Evolutionary conservation across 306 rosid genomes (phyloP).

Genomic region (Lathyrus oleraceus): DNA sequence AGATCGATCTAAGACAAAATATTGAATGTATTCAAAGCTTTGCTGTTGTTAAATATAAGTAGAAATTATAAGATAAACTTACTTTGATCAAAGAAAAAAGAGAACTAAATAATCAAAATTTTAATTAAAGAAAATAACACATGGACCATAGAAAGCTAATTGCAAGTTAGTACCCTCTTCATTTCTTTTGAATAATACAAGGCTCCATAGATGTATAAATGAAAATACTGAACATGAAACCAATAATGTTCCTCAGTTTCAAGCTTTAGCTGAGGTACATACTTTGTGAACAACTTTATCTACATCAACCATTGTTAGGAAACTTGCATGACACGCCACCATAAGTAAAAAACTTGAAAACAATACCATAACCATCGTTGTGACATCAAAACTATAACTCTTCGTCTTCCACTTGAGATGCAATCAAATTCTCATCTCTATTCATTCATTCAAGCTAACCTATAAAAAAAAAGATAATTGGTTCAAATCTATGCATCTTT

Average conservation of each 20-base stretch:
- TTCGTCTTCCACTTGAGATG: conserved; percentile 30
- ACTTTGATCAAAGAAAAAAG: too few species aligned
- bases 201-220: background rate
- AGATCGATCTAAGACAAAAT: too few species aligned
- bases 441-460: conserved; percentile 38
- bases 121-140: too few species aligned
- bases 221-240: conserved; percentile 5
- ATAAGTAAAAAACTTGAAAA: background rate
- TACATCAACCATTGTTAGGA: background rate
- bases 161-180: too few species aligned
- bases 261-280: background rate
- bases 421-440: conserved; percentile 16
- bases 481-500: conserved; percentile 24
- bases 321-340: background rate
- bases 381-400: conserved; percentile 21
- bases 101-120: too few species aligned
- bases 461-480: conserved; percentile 42
- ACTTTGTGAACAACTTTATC: conserved; percentile 9
- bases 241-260: background rate
- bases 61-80: too few species aligned
- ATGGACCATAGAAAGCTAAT: too few species aligned
- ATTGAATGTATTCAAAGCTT: too few species aligned
- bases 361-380: background rate
- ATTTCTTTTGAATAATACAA: too few species aligned
- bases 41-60: too few species aligned